These are phyloP conservation scores for Pichia inconspicua DNA, from an alignment of 1,139 yeast species.

Conservation along the genomic window DNA sequence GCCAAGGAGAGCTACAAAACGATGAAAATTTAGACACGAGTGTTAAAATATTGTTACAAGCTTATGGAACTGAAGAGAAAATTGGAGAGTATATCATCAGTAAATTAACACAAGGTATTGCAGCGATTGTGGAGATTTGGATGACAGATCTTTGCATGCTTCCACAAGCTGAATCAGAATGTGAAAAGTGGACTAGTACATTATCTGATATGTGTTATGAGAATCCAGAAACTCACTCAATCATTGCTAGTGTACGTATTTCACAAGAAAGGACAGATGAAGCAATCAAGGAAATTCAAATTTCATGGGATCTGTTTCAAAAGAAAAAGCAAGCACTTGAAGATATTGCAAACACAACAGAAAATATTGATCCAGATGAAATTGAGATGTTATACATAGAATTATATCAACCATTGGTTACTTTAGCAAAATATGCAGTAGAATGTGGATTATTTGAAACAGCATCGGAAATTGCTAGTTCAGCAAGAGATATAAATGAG, in stretches of 20 bases:
- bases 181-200: conserved; percentile 63
- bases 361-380: conserved; percentile 17
- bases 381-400: conserved; percentile 46
- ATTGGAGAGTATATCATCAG: conserved; percentile 33
- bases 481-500: conserved; percentile 72
- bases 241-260: conserved; percentile 80
- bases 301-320: conserved; percentile 67
- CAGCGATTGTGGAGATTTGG: conserved; percentile 92
- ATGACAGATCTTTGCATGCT: conserved; percentile 99
- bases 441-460: conserved; percentile 68
- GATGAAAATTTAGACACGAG: conserved; percentile 26
- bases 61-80: conserved; percentile 27
- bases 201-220: conserved; percentile 53
- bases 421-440: conserved; percentile 64
- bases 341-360: conserved; percentile 30
- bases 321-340: conserved; percentile 44
- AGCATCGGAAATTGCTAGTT: conserved; percentile 52
- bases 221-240: conserved; percentile 75
- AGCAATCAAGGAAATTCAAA: conserved; percentile 60
- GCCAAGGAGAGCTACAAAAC: conserved; percentile 24
- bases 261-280: conserved; percentile 75
- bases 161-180: conserved; percentile 72
- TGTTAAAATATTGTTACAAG: conserved; percentile 20
- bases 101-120: conserved; percentile 65
- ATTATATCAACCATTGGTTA: conserved; percentile 58